These are phyloP conservation scores for Umbelopsis sp. DNA, from an alignment of 192 early-diverging fungal species.

Conservation along the genomic window DNA sequence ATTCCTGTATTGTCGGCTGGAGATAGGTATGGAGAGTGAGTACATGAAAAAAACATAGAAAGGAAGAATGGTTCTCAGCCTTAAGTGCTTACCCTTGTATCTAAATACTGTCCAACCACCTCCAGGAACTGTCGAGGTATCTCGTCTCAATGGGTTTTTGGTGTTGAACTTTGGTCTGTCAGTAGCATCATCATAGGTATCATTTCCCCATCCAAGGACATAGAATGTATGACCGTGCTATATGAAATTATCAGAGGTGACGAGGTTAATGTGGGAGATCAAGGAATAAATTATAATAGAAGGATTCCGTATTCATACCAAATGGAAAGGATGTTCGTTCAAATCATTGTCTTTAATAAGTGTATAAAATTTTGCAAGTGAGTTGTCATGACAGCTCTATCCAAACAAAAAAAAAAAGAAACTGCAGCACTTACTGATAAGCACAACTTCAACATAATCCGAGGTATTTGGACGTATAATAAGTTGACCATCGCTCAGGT, in stretches of 20 bases:
- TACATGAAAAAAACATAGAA: not conserved
- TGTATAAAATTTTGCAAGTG: no score
- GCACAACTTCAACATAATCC: slow-evolving; percentile 13
- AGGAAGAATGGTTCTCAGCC: not conserved
- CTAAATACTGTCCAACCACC: slow-evolving; percentile 46
- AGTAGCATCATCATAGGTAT: slow-evolving; percentile 17
- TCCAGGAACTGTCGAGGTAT: slow-evolving; percentile 60
- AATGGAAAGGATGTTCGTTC: slow-evolving; percentile 22
- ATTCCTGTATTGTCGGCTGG: slow-evolving; percentile 18
- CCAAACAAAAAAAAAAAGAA: not conserved
- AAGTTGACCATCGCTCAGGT: slow-evolving; percentile 4
- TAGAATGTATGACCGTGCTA: slow-evolving; percentile 48
- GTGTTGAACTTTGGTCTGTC: slow-evolving; percentile 24
- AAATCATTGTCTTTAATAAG: not conserved
- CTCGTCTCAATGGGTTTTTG: slow-evolving; percentile 54
- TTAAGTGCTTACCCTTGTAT: not conserved
- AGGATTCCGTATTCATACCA: not conserved
- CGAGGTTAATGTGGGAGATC: not conserved
- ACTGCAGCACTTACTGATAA: slow-evolving; percentile 1
- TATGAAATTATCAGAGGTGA: not conserved
- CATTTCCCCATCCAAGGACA: slow-evolving; percentile 36
- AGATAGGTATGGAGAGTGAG: not conserved
- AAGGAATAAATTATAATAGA: not conserved
- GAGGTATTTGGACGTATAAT: slow-evolving; percentile 9
- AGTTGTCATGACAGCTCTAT: not conserved